Evolutionary conservation across 257 asterid species (phyloP), one percentile per base, ranked within the genome.

Genomic region (Lithospermum erythrorhizon): DNA sequence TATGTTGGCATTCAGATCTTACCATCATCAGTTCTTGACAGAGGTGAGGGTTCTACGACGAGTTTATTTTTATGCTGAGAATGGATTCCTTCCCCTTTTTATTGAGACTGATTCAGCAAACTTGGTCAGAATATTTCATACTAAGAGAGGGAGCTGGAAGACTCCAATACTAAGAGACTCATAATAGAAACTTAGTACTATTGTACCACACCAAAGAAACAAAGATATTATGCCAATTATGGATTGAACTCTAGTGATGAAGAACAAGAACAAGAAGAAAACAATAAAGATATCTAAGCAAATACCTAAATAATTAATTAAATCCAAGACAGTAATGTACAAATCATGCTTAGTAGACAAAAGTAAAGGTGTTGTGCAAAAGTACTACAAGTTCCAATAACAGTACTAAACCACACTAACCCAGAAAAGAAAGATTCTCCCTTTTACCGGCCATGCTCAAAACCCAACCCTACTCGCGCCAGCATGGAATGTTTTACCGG

Each of bases 361-460:
- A 10, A 32, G 11, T 1, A 32, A 41, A 41, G 49, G 4, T 41
- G 49, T 11, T 41, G 47, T 9, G 47, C 47, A 35, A 41, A 41
- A 11, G 49, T 41, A 41, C 49, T 65, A 76, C 64, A 51, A 66
- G 68, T 78, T 73, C 73, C 71, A 41, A 20, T 65, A 21, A 55
- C 29, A 52, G 49, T 78, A 53, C 22, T 27, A 64, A 70, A 67
- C 68, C 68, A 57, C 61, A 63, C 65, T 3, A 30, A 13, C 63
- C 51, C 62, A 77, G 60, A 66, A 68, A 62, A 41, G 16, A 41
- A 41, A 41, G 16, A 41, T 41, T 11, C 49, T 13, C 49, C 4
- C 49, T 8, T 35, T 35, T 35, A 35, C 7, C 9, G 47, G 47
- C 47, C 9, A 11, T 11, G 3, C 1, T 11, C 47, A 9, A 35